Evolutionary conservation across 768 basidiomycete species (phyloP).

Genomic region (Lentinula sp.): DNA sequence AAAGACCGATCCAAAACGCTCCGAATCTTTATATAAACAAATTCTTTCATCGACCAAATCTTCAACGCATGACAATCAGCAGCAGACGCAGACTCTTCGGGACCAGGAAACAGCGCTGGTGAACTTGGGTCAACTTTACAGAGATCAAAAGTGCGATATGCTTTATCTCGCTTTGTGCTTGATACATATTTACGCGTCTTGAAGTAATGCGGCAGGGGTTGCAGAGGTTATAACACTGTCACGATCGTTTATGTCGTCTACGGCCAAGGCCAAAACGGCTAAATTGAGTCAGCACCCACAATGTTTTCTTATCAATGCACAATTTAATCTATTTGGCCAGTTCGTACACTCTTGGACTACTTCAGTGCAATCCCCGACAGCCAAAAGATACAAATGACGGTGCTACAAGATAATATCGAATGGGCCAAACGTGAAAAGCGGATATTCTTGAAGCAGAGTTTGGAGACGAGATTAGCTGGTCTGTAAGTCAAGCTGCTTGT

Average conservation of each 20-base stretch:
- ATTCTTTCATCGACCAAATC: constrained; percentile 10
- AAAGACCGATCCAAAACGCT: constrained; percentile 7
- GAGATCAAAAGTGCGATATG: constrained; percentile 68
- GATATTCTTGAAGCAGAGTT: constrained; percentile 90
- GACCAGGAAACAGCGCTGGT: constrained; percentile 84
- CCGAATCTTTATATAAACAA: constrained; percentile 11
- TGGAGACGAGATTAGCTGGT: constrained; percentile 82
- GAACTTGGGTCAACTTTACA: constrained; percentile 81
- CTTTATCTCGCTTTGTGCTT: not conserved
- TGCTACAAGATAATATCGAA: constrained; percentile 84
- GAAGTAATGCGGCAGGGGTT: constrained; percentile 77
- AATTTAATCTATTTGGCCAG: constrained; percentile 31
- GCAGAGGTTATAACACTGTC: constrained; percentile 67
- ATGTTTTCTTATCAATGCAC: not conserved
- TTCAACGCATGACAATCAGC: not conserved
- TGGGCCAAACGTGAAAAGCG: constrained; percentile 93
- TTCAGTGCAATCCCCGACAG: constrained; percentile 77
- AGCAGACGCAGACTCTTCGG: constrained; percentile 50
- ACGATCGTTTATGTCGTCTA: constrained; percentile 62
- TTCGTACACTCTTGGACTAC: constrained; percentile 89
- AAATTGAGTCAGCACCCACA: constrained; percentile 48
- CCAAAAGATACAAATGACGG: constrained; percentile 70
- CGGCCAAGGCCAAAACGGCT: constrained; percentile 78
- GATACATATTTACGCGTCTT: not conserved
- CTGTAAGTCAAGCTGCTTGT: constrained; percentile 38